Evolutionary conservation across 495 filamentous ascomycete species (phyloP).

Genomic region (Halenospora varia): DNA sequence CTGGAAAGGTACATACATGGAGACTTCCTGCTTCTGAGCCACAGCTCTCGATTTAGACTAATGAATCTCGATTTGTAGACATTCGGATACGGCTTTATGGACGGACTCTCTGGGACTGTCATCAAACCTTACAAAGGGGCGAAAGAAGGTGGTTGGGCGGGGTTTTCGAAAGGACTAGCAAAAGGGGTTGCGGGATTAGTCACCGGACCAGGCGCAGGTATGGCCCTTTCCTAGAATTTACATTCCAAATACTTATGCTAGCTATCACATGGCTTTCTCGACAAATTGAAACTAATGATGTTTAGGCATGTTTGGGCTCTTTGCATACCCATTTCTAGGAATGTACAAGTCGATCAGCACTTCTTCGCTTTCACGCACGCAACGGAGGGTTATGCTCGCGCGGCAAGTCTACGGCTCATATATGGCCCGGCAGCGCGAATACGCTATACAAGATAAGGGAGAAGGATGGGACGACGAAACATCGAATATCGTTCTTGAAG

Average conservation of each 20-base stretch:
- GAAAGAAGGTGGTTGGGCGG: conserved; percentile 47
- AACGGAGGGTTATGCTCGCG: conserved; percentile 6
- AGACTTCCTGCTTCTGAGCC: conserved; percentile 4
- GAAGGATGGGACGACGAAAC: conserved; percentile 1
- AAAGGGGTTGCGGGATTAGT: conserved; percentile 61
- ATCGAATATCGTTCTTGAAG: too few species aligned
- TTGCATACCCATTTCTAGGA: too few species aligned
- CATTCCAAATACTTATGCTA: too few species aligned
- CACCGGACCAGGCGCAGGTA: conserved; percentile 1
- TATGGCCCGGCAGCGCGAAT: background rate
- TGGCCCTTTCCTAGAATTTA: too few species aligned
- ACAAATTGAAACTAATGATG: too few species aligned
- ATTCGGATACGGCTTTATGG: conserved; percentile 59
- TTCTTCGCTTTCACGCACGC: too few species aligned
- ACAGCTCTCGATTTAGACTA: background rate
- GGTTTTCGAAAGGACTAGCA: conserved; percentile 65
- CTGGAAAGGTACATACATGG: conserved; percentile 3
- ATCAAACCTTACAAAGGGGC: conserved; percentile 62
- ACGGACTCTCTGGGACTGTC: conserved; percentile 65
- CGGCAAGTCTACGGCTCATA: background rate
- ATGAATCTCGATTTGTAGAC: too few species aligned
- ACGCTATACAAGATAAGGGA: background rate
- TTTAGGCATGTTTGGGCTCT: too few species aligned
- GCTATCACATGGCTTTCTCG: too few species aligned
- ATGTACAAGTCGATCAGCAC: too few species aligned